Evolutionary conservation across 768 basidiomycete genomes (phyloP), one percentile per base, ranked within the genome.

Genomic region (Dictyophora rubrovolvata): DNA sequence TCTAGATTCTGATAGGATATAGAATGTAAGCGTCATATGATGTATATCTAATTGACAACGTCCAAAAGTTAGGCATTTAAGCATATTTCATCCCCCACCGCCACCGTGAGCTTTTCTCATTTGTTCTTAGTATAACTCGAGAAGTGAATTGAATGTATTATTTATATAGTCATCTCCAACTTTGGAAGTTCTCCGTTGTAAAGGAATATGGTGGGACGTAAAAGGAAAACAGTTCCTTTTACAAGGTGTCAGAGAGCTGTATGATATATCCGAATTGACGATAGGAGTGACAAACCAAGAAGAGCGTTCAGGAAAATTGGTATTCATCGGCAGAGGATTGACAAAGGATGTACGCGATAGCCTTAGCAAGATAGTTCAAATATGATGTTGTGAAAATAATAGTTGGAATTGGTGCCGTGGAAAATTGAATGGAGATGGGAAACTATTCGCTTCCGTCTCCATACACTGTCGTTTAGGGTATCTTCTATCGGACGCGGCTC

Each of bases 241-340:
- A 49, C 96, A 99, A 68, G 96, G 94, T 1, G 96, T 99, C 12
- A 76, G 90, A 63, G 90, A 75, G 64, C 78, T 97, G 70, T 99
- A 94, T 68, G 95, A 99, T 65, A 79, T 94, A 14, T 67, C 70
- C 0, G 70, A 75, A 53, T 72, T 84, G 48, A 42, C 55, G 46
- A 74, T 73, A 55, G 66, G 65, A n/a, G 70, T 67, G 47, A 69
- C 68, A 59, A 72, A 69, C 8, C 56, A 82, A 22, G 83, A 79
- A 1, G 67, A 84, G 36, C 81, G 81, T 52, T 70, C 71, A 16
- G 91, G 92, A 22, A 95, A 94, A 72, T 67, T 95, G 21, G 89
- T 94, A 1, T 77, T 95, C 60, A 94, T 95, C 50, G 93, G 93
- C 11, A 89, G 86, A 67, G 88, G 89, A 1, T 69, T 95, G 48